Base-by-base conservation (phyloP, 2,329 filamentous ascomycete genomes). In the Fusarium hostae region DNA sequence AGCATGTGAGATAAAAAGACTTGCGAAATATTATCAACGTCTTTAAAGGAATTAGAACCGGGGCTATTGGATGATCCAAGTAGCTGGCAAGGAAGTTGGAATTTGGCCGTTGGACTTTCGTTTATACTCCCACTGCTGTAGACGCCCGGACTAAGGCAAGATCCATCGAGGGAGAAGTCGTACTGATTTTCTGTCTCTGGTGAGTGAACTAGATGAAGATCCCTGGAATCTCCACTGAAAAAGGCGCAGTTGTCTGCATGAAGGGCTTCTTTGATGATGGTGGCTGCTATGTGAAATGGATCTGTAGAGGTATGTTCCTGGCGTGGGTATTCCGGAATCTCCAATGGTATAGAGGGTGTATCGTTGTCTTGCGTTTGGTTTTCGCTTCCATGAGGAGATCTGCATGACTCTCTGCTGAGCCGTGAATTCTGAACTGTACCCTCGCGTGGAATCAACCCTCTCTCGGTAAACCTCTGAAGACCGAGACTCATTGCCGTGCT, bases 401-500 rank as follows among this genome's bases (percentile, higher is more conserved):
- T n/a, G n/a, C n/a, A n/a, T n/a, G n/a, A n/a, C n/a, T 22, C n/a
- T 22, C 10, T 9, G 4, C 13, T 10, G 10, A 9, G 0, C 32
- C 5, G 30, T 11, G 15, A 15, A 35, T 24, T 5, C 10, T 18
- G 47, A 13, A 20, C 16, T 10, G 47, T 11, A n/a, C 12, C 8
- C 5, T 41, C 8, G 20, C 18, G 5, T 5, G 24, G 11, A 4
- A 12, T 13, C 9, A 52, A 3, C 2, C 34, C 34, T 20, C 50
- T n/a, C 9, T 28, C 18, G 9, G 50, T 39, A 5, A 52, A 52
- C 10, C 24, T 39, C 22, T 40, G 50, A 0, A 52, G 34, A 20
- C 50, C 50, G 5, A 52, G 13, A 11, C 26, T 64, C 57, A 64
- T 64, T 3, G 45, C 30, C 1, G 24, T 24, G 15, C 59, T 64